Conservation (phyloP, 148 eudicot genomes). For the Chenopodium album region DNA sequence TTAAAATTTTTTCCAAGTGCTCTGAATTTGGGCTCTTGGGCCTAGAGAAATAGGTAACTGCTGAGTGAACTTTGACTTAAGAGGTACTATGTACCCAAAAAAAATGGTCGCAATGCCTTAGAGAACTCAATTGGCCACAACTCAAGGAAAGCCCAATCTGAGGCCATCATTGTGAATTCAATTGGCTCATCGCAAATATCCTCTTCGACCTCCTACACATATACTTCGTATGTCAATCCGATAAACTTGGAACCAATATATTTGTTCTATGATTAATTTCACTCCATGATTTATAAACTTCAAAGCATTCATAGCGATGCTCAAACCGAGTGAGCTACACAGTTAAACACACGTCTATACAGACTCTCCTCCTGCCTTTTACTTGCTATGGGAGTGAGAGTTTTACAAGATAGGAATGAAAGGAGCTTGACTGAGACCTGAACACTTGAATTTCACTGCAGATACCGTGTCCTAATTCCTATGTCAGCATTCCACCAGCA, state of each 20-base stretch:
- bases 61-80: not conserved
- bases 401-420: no score
- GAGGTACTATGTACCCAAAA: not conserved
- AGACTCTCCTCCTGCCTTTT: no score
- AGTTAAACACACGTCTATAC: no score
- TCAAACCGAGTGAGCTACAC: no score
- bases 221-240: not conserved
- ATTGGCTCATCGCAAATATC: not conserved
- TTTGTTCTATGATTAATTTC: no score
- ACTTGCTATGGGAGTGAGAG: no score
- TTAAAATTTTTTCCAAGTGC: no score
- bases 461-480: not conserved
- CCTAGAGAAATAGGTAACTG: not conserved
- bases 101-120: not conserved
- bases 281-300: no score
- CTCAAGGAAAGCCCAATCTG: not conserved
- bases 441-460: not conserved
- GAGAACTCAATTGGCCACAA: not conserved
- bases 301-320: no score
- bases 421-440: not conserved
- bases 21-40: not conserved
- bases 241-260: not conserved
- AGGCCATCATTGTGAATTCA: not conserved
- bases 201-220: not conserved
- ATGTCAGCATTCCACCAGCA: not conserved